Base-by-base conservation (phyloP, 805 yeast species). In the Wickerhamomyces strasburgensis region DNA sequence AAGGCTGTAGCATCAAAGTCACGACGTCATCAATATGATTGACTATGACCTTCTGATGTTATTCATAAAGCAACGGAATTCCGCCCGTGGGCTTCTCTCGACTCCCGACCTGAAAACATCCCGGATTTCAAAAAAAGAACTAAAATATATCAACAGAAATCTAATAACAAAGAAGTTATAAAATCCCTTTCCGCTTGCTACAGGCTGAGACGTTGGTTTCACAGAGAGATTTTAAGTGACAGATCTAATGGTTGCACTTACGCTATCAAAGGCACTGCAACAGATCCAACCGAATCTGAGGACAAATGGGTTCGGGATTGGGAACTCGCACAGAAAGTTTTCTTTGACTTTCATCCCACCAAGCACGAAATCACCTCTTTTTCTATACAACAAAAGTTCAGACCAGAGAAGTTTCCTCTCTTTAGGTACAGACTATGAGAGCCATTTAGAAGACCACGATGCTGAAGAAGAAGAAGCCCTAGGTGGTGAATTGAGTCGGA, bases 271-370 rank as follows among this genome's bases (percentile, higher is more conserved):
- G 15, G 49, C 49, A 0, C 24, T 50, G 2, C 47, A 48, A n/a
- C 58, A 59, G 30, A 54, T 62, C 13, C 65, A 63, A 28, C 63
- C 67, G n/a, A 55, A 56, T 13, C 54, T 64, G 25, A 52, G 62
- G 38, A 62, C 69, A 6, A 58, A 60, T 39, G 70, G 70, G 33
- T 58, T 64, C 49, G 70, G 70, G 39, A 61, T 65, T 33, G 67
- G 63, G 5, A 65, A 58, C 43, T 58, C 65, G 4, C 68, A 63
- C 33, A 47, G 69, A 40, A 60, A 64, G 37, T 54, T 64, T 25
- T 54, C 65, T 4, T 42, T 65, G 14, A 44, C 48, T 4, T 65
- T 67, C 41, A 52, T 64, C 5, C 65, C 66, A 5, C 68, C 69
- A 3, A 58, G 67, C 32, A 66, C 65, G 21, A 58, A 60, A 46